phyloP scores from a whole-genome alignment of 257 asterid species.

The Lantana camara region DNA sequence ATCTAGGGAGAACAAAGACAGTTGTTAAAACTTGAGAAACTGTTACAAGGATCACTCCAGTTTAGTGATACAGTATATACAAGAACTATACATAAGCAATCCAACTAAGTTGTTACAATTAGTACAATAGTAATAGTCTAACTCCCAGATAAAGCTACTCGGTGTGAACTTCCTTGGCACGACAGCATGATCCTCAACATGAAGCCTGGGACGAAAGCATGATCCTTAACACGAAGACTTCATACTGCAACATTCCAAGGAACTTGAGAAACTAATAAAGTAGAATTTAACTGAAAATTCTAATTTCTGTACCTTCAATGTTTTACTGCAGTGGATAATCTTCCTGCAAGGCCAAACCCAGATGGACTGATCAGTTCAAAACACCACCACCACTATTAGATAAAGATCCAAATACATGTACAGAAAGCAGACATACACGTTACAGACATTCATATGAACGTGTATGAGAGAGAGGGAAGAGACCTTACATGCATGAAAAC shows the following conservation, averaged over 20 bases:
- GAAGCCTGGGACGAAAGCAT: too few relatives aligned
- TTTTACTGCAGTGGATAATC: neutral
- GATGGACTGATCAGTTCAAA: conserved; percentile 10
- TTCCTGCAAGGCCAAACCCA: conserved; percentile 9
- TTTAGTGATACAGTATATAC: too few relatives aligned
- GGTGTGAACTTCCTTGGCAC: too few relatives aligned
- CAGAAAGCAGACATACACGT: neutral
- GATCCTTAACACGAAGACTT: neutral
- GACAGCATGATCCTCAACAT: too few relatives aligned
- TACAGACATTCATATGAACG: neutral
- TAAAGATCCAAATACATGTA: neutral
- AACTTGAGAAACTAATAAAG: neutral
- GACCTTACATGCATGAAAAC: neutral
- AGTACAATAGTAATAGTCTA: too few relatives aligned
- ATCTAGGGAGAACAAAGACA: too few relatives aligned
- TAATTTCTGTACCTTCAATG: conserved; percentile 7
- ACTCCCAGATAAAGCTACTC: too few relatives aligned
- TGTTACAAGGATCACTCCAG: too few relatives aligned
- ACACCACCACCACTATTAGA: neutral
- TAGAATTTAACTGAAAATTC: neutral
- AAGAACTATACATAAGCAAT: too few relatives aligned
- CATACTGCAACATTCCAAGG: conserved; percentile 5
- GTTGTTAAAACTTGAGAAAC: too few relatives aligned
- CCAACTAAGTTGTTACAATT: too few relatives aligned
- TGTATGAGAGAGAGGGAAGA: neutral